These are phyloP conservation scores for Talaromyces borbonicus DNA, from an alignment of 495 filamentous ascomycete genomes.

Conservation along the genomic window DNA sequence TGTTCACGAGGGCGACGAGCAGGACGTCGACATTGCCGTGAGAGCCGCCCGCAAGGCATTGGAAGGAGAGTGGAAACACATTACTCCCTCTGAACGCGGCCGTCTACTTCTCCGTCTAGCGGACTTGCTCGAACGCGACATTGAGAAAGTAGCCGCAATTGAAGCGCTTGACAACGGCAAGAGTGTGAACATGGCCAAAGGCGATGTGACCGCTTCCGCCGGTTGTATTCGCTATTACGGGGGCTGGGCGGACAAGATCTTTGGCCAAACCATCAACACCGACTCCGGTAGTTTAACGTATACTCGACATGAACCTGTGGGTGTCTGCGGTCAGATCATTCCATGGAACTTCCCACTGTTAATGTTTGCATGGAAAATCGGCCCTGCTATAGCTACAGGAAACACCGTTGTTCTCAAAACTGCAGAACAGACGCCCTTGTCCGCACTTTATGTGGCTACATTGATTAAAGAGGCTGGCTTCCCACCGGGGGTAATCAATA, in stretches of 20 bases:
- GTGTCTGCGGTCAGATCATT: slow-evolving; percentile 76
- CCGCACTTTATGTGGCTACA: slow-evolving; percentile 66
- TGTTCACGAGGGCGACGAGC: slow-evolving; percentile 84
- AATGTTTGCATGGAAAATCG: slow-evolving; percentile 86
- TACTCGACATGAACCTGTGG: slow-evolving; percentile 63
- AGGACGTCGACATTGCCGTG: slow-evolving; percentile 77
- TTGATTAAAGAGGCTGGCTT: slow-evolving; percentile 91
- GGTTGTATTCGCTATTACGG: slow-evolving; percentile 78
- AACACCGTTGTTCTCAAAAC: slow-evolving; percentile 90
- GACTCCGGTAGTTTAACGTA: slow-evolving; percentile 68
- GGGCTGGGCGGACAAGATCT: slow-evolving; percentile 96
- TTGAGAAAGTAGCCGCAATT: slow-evolving; percentile 67
- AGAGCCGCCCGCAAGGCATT: slow-evolving; percentile 83
- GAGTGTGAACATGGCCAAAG: slow-evolving; percentile 69
- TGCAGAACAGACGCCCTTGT: slow-evolving; percentile 92
- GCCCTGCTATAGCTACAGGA: slow-evolving; percentile 73
- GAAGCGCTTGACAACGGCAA: slow-evolving; percentile 97
- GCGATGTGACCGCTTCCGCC: slow-evolving; percentile 57
- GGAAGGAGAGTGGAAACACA: slow-evolving; percentile 62
- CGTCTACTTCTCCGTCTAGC: slow-evolving; percentile 69
- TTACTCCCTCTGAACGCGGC: slow-evolving; percentile 69
- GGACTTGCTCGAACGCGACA: slow-evolving; percentile 73
- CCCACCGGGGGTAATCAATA: slow-evolving; percentile 90
- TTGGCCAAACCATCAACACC: slow-evolving; percentile 82
- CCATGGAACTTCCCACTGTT: slow-evolving; percentile 86